Conservation (phyloP, 176 grass and related monocot genomes). For the Rhynchospora tenuis region DNA sequence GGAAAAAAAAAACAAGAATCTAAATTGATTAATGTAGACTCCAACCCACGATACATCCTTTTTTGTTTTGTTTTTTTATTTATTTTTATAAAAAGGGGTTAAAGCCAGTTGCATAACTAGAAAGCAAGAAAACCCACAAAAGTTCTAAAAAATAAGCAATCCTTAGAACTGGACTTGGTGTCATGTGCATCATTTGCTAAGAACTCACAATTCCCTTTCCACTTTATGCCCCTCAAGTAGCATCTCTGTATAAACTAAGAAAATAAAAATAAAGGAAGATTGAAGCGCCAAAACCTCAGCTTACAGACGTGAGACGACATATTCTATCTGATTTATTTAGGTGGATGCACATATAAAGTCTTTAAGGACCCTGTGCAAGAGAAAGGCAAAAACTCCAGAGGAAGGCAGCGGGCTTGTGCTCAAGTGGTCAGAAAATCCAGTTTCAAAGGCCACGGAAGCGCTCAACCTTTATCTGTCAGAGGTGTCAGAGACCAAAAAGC, state of each 20-base stretch:
- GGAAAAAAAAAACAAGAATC: neutral
- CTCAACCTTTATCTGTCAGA: constrained; percentile 57
- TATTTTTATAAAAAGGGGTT: no score
- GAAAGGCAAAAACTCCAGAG: constrained; percentile 58
- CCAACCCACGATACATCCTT: neutral
- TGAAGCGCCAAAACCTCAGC: no score
- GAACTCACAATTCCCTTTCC: no score
- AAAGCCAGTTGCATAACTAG: no score
- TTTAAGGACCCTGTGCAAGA: constrained; percentile 77
- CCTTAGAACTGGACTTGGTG: no score
- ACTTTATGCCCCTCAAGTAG: no score
- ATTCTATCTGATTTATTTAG: constrained; percentile 31
- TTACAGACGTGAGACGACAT: neutral
- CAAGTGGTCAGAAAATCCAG: constrained; percentile 73
- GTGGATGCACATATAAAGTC: constrained; percentile 95
- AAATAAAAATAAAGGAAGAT: no score
- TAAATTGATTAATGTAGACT: neutral
- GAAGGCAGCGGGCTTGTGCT: constrained; percentile 53
- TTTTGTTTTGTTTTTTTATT: no score
- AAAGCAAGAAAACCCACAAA: no score
- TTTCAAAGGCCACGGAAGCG: constrained; percentile 34
- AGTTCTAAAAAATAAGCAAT: no score
- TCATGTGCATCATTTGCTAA: no score
- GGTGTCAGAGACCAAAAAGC: constrained; percentile 36
- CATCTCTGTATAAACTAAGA: no score